Evolutionary conservation across 129 eudicot species (phyloP).

Genomic region (Tagetes erecta): DNA sequence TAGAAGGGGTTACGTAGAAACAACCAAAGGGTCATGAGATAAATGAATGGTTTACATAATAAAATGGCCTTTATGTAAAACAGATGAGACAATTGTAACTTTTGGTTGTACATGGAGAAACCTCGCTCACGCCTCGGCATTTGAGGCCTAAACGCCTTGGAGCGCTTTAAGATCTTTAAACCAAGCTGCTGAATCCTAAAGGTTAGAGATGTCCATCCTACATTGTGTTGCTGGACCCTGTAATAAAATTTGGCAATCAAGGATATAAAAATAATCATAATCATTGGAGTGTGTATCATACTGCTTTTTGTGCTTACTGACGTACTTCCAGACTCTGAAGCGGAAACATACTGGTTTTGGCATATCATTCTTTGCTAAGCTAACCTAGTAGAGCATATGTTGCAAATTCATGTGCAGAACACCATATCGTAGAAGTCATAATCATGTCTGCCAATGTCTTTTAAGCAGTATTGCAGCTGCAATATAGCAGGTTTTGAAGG

Average conservation of each 20-base stretch:
- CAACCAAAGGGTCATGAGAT: too few relatives aligned
- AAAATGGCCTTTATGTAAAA: too few relatives aligned
- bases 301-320: conserved; percentile 6
- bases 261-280: not conserved
- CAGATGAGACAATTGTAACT: too few relatives aligned
- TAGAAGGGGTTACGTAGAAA: too few relatives aligned
- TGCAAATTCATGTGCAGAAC: not conserved
- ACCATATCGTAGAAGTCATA: not conserved
- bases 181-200: not conserved
- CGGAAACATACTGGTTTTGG: not conserved
- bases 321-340: not conserved
- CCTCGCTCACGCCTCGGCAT: too few relatives aligned
- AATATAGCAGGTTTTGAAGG: not conserved
- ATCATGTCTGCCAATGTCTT: not conserved
- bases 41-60: too few relatives aligned
- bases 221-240: conserved; percentile 1
- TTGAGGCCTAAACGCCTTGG: too few relatives aligned
- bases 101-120: too few relatives aligned
- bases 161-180: too few relatives aligned
- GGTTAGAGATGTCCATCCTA: not conserved
- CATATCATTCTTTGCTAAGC: not conserved
- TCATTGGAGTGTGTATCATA: not conserved
- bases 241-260: not conserved
- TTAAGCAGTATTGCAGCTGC: not conserved
- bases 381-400: not conserved